Evolutionary conservation across 2,329 filamentous ascomycete species (phyloP).

Genomic region (Ascosphaera acerosa): DNA sequence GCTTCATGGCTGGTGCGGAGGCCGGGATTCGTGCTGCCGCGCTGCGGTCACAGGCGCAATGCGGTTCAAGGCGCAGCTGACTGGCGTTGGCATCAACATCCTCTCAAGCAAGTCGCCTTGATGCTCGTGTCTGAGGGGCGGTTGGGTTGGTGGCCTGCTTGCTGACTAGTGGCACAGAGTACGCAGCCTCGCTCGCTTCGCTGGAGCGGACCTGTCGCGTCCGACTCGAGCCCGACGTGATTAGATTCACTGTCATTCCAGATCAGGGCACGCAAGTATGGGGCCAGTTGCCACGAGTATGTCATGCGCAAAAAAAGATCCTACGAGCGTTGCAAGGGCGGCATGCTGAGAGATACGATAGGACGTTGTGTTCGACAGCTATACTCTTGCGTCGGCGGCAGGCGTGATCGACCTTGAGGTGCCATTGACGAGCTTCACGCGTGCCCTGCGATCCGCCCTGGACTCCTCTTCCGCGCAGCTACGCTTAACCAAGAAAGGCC

Average conservation of each 20-base stretch:
- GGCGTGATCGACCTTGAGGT: slow-evolving; percentile 96
- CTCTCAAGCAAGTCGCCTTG: slow-evolving; percentile 27
- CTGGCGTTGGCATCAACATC: too few relatives aligned
- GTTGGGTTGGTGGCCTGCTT: too few relatives aligned
- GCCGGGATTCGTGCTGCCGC: too few relatives aligned
- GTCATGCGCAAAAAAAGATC: slow-evolving; percentile 17
- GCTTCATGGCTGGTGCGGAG: too few relatives aligned
- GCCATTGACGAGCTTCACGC: slow-evolving; percentile 62
- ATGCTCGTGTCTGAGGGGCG: too few relatives aligned
- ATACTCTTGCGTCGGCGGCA: slow-evolving; percentile 65
- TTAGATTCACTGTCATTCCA: slow-evolving; percentile 87
- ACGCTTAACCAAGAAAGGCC: slow-evolving; percentile 79
- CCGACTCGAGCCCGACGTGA: slow-evolving; percentile 60
- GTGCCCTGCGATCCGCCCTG: slow-evolving; percentile 71
- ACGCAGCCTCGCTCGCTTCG: slow-evolving; percentile 35
- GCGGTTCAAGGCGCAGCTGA: slow-evolving; percentile 28
- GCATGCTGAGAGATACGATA: slow-evolving; percentile 5
- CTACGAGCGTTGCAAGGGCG: background rate
- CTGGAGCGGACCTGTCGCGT: slow-evolving; percentile 74
- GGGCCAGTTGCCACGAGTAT: slow-evolving; percentile 37
- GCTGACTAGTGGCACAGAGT: slow-evolving; percentile 20
- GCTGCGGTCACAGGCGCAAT: too few relatives aligned
- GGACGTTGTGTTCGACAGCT: slow-evolving; percentile 80
- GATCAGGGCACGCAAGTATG: slow-evolving; percentile 91
- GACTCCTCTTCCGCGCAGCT: slow-evolving; percentile 61